Conservation (phyloP, 1,284 basidiomycete species). For the Microbotryum lychnidis-dioicae region DNA sequence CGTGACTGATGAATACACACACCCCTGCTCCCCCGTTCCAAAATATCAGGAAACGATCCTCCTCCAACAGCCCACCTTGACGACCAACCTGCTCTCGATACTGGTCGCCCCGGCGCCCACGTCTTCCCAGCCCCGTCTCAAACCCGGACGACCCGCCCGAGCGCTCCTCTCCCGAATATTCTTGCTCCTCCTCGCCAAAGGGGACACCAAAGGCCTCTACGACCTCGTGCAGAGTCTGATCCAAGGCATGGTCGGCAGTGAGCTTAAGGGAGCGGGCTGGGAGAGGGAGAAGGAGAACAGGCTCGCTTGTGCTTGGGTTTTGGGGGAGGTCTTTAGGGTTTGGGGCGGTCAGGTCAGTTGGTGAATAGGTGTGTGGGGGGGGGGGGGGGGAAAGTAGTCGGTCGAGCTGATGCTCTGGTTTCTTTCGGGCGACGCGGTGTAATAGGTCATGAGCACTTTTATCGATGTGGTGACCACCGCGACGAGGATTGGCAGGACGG, state of each 20-base stretch:
- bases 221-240: constrained; percentile 75
- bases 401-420: neutral
- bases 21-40: neutral
- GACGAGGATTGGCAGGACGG: constrained; percentile 56
- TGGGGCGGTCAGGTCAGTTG: constrained; percentile 65
- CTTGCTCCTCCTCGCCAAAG: constrained; percentile 64
- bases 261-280: constrained; percentile 51
- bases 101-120: constrained; percentile 5
- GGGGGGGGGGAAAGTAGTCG: no score
- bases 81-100: constrained; percentile 15
- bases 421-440: neutral
- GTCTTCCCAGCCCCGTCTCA: constrained; percentile 16
- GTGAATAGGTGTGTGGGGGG: no score
- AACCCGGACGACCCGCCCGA: constrained; percentile 74
- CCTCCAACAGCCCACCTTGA: constrained; percentile 9
- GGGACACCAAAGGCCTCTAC: constrained; percentile 75
- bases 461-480: constrained; percentile 64
- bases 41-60: constrained; percentile 7
- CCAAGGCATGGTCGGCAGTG: constrained; percentile 8
- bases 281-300: constrained; percentile 52
- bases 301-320: constrained; percentile 59
- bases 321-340: constrained; percentile 76
- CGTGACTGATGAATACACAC: no score
- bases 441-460: constrained; percentile 88
- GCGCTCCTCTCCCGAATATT: constrained; percentile 72